Evolutionary conservation across 1,284 basidiomycete species (phyloP), one percentile per base, ranked within the genome.

Genomic region (Exobasidium rhododendri): DNA sequence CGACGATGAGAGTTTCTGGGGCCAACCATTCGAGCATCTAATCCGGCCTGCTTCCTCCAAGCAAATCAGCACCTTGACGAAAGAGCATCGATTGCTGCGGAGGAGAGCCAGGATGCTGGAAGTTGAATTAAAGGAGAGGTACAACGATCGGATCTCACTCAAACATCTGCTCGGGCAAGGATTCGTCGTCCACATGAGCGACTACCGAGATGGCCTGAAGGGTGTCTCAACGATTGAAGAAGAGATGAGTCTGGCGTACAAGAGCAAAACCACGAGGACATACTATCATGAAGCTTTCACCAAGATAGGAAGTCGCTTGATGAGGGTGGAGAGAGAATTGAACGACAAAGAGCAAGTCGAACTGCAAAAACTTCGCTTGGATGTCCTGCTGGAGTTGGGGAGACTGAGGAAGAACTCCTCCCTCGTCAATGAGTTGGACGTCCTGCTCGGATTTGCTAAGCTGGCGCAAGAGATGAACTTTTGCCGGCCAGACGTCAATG

Each of bases 391-490:
- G 0, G 50, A 59, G 0, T 35, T 65, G 0, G n/a, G 63, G 0
- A 47, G 40, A 2, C 32, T 79, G n/a, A 85, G 89, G 50, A 82
- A 83, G 14, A 97, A 94, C 74, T 88, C 91, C 2, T 85, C 86
- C 17, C 83, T 93, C 43, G 81, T 94, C 14, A 92, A 94, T 73
- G 93, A 98, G 79, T 81, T 97, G 4, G 96, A 98, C 76, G 87
- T 97, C 5, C 85, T 87, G 0, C 79, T 91, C 1, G 86, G 87
- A 0, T 96, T 96, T 72, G 89, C 94, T 1, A 86, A 86, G 62
- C 84, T 93, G 5, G 94, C 94, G 0, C 80, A 83, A 1, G 91
- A 97, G 68, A 85, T 90, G 81, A 84, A 85, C 52, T 89, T 92
- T 70, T 85, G 88, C 1, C 84, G 88, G 35, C 94, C 94, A 0